A percentile compares a stretch with the other conserved stretches of the same genome.
Conservation (phyloP, 768 basidiomycete genomes). For the Harrya chromipes region DNA sequence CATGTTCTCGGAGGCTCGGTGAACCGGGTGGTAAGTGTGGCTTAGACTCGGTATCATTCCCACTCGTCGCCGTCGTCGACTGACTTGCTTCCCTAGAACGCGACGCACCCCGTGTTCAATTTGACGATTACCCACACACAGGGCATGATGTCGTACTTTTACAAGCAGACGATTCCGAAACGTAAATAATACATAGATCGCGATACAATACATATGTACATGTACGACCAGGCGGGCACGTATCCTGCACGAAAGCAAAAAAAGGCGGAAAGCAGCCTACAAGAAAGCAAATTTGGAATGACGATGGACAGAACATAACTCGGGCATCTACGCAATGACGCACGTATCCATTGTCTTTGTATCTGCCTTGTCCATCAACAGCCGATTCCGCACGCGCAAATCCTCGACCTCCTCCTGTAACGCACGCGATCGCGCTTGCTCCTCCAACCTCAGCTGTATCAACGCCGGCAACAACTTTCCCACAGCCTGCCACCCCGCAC, state of each 20-base stretch:
- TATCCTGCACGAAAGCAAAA: too few species aligned
- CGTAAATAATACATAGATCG: constrained; percentile 22
- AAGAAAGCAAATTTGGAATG: too few species aligned
- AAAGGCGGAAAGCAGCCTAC: too few species aligned
- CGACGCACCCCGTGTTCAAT: constrained; percentile 78
- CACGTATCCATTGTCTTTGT: constrained; percentile 27
- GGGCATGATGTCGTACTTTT: constrained; percentile 70
- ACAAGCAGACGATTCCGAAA: constrained; percentile 52
- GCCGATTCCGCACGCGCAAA: constrained; percentile 41
- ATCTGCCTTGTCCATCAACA: constrained; percentile 38
- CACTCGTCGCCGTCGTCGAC: not conserved
- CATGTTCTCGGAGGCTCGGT: constrained; percentile 54
- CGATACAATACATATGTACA: too few species aligned
- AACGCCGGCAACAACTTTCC: constrained; percentile 42
- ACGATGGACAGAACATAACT: too few species aligned
- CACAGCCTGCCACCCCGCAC: constrained; percentile 42
- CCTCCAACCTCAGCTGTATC: constrained; percentile 42
- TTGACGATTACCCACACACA: constrained; percentile 66
- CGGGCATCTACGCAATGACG: constrained; percentile 22
- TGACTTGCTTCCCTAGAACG: constrained; percentile 51
- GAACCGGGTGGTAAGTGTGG: constrained; percentile 58
- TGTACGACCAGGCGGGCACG: too few species aligned
- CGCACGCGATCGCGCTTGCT: constrained; percentile 36
- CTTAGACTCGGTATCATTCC: not conserved
- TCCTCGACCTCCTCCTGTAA: constrained; percentile 50